Conservation (phyloP, 306 rosid genomes). For the Cicer chorassanicum region DNA sequence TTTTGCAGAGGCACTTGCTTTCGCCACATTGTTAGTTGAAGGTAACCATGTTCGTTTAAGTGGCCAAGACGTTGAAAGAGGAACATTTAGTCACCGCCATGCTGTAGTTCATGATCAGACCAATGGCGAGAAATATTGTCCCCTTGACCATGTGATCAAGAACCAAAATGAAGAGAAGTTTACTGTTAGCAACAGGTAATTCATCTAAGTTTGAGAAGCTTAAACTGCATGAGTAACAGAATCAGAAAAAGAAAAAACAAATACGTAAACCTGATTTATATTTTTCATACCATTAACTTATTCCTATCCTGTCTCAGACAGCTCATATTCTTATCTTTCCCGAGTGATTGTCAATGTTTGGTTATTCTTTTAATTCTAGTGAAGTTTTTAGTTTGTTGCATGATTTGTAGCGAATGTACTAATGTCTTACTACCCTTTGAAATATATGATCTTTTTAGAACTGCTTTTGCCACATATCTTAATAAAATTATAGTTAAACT, state of each 20-base stretch:
- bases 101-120: conserved; percentile 89
- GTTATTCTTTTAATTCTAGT: neutral
- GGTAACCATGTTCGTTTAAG: conserved; percentile 91
- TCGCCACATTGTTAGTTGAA: conserved; percentile 83
- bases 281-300: neutral
- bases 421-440: neutral
- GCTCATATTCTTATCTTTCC: neutral
- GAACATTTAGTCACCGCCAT: conserved; percentile 96
- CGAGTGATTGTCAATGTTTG: neutral
- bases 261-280: neutral
- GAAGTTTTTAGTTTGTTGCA: neutral
- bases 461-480: conserved; percentile 16
- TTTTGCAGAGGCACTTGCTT: conserved; percentile 92
- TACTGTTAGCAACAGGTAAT: conserved; percentile 93
- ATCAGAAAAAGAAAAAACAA: neutral
- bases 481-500: conserved; percentile 3
- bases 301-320: too few relatives aligned
- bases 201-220: conserved; percentile 35
- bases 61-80: conserved; percentile 97
- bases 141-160: conserved; percentile 72
- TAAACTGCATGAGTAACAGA: neutral
- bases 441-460: neutral
- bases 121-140: conserved; percentile 74
- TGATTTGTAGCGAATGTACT: neutral
- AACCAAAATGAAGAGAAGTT: conserved; percentile 90